These are phyloP conservation scores for Phaeodactylum tricornutum DNA, from an alignment of 108 stramenopile species.

Conservation along the genomic window DNA sequence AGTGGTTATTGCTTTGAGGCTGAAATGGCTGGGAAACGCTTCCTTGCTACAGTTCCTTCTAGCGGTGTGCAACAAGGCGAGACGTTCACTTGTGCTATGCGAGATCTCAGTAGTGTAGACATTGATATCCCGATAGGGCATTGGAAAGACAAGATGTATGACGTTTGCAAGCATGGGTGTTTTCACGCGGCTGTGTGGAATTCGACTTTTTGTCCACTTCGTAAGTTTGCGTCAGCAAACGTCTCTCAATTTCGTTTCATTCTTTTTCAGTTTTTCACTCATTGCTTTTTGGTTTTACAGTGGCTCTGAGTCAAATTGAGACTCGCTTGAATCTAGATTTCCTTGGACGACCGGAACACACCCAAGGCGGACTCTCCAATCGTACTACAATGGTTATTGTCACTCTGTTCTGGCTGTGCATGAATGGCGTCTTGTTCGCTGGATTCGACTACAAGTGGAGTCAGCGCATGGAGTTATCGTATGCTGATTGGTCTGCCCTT, in stretches of 20 bases:
- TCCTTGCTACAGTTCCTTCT: conserved; percentile 58
- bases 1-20: conserved; percentile 78
- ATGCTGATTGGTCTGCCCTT: conserved; percentile 28
- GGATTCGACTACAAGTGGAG: conserved; percentile 29
- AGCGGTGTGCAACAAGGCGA: conserved; percentile 67
- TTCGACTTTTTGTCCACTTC: conserved; percentile 50
- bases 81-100: conserved; percentile 60
- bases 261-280: conserved; percentile 3
- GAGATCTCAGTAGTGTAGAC: conserved; percentile 38
- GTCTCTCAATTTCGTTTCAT: not conserved
- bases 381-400: conserved; percentile 44
- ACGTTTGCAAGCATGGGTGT: conserved; percentile 33
- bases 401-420: conserved; percentile 42
- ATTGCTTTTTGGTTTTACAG: conserved; percentile 10
- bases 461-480: conserved; percentile 18
- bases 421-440: conserved; percentile 41
- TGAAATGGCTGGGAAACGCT: conserved; percentile 44
- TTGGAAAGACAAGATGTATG: conserved; percentile 53
- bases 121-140: conserved; percentile 28
- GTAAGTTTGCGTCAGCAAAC: too few relatives aligned
- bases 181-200: conserved; percentile 54
- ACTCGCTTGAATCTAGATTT: conserved; percentile 57
- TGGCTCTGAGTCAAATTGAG: conserved; percentile 67
- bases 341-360: conserved; percentile 30
- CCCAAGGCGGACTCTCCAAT: conserved; percentile 29